A percentile compares a stretch with the other conserved stretches of the same genome.
These are phyloP conservation scores for Pichia membranifaciens DNA, from an alignment of 805 yeast genomes.

Conservation along the genomic window DNA sequence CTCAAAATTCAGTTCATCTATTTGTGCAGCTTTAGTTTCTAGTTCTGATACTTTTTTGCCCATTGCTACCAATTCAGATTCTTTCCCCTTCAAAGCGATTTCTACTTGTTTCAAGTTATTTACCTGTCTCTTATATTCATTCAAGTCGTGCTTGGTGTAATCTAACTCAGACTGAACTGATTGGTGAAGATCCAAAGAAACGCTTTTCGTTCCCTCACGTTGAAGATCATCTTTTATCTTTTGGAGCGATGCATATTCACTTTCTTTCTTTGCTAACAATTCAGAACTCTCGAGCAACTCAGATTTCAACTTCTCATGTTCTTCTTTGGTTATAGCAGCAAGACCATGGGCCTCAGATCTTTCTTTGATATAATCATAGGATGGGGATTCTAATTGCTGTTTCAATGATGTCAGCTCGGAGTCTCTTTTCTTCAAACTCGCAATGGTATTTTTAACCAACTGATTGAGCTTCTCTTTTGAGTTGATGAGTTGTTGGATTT, in stretches of 20 bases:
- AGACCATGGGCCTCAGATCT: conserved; percentile 29
- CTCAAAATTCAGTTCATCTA: conserved; percentile 6
- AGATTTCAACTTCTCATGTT: conserved; percentile 10
- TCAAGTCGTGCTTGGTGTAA: conserved; percentile 6
- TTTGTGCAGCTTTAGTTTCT: conserved; percentile 3
- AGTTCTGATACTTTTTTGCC: neutral
- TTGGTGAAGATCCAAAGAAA: conserved; percentile 15
- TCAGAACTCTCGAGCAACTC: conserved; percentile 6
- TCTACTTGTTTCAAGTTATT: conserved; percentile 10
- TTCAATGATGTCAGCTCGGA: conserved; percentile 3
- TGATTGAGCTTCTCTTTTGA: conserved; percentile 1
- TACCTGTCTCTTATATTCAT: neutral
- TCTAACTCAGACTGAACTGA: conserved; percentile 12
- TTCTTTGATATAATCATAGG: conserved; percentile 5
- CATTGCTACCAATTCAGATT: conserved; percentile 4
- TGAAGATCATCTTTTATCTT: conserved; percentile 15
- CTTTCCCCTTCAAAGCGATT: conserved; percentile 1
- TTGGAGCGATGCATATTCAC: conserved; percentile 8
- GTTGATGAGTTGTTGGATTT: conserved; percentile 7
- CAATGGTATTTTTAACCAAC: neutral
- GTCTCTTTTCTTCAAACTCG: conserved; percentile 4
- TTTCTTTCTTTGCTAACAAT: conserved; percentile 8
- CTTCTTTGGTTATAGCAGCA: conserved; percentile 20
- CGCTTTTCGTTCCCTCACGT: conserved; percentile 11
- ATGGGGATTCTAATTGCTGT: conserved; percentile 8